phyloP scores from a whole-genome alignment of 331 rosid genomes.

The Prunus yedoensis region DNA sequence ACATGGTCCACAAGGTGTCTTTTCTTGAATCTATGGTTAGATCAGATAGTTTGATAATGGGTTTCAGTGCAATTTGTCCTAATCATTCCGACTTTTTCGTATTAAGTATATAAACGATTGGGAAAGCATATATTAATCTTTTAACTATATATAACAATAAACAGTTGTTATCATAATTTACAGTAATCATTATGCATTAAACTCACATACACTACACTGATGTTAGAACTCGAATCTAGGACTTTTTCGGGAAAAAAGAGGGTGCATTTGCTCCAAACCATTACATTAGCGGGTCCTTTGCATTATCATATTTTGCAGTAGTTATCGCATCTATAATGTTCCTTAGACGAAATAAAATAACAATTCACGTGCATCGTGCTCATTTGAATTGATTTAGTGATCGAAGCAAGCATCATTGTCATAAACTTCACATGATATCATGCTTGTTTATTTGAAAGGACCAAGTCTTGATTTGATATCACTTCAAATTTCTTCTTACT shows the following conservation, averaged over 20 bases:
- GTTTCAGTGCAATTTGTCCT: slow-evolving; percentile 19
- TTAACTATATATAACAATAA: no score
- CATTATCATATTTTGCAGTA: no score
- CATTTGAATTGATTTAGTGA: not conserved
- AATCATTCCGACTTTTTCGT: not conserved
- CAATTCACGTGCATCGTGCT: no score
- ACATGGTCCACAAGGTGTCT: not conserved
- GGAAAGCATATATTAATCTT: not conserved
- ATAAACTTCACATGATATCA: not conserved
- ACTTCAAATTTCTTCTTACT: slow-evolving; percentile 18
- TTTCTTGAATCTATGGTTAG: not conserved
- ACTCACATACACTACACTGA: no score
- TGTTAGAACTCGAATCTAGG: rapidly evolving
- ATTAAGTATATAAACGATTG: not conserved
- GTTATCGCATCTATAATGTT: no score
- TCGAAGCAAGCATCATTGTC: not conserved
- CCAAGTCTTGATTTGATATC: slow-evolving; percentile 17
- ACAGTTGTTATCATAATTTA: no score
- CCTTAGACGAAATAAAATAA: no score
- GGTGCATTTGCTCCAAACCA: no score
- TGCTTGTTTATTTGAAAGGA: not conserved
- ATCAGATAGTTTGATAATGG: slow-evolving; percentile 7
- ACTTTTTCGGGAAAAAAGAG: rapidly evolving
- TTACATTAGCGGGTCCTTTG: no score
- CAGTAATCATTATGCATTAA: rapidly evolving